Percentiles rank a stretch among this genome's conserved stretches.
Evolutionary conservation across 192 early-diverging fungal species (phyloP).

Genomic region (Lobosporangium transversale): DNA sequence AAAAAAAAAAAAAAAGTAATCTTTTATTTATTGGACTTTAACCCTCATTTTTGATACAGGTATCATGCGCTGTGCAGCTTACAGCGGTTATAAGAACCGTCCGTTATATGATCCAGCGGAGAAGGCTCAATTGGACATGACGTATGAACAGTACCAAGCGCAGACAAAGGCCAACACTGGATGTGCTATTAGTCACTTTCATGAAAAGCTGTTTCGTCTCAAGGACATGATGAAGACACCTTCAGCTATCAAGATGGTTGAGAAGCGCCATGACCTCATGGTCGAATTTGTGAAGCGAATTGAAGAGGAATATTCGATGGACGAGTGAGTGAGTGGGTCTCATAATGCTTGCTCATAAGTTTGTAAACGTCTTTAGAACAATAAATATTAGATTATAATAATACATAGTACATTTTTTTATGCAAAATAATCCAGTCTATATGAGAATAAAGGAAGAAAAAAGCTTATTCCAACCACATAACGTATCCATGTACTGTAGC

Average conservation of each 20-base stretch:
- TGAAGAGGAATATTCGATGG: constrained; percentile 63
- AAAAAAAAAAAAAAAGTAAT: neutral
- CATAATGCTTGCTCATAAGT: no score
- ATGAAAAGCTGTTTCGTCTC: constrained; percentile 74
- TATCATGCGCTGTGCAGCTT: constrained; percentile 75
- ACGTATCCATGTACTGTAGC: constrained; percentile 84
- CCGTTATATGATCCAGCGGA: constrained; percentile 64
- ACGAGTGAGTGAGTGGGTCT: no score
- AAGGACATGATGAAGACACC: constrained; percentile 73
- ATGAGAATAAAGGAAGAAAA: neutral
- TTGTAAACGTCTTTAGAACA: no score
- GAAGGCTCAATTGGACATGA: constrained; percentile 61
- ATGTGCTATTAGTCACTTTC: constrained; percentile 72
- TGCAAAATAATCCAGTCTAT: neutral
- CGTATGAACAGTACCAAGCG: constrained; percentile 67
- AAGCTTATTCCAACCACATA: constrained; percentile 31
- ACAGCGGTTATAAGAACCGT: constrained; percentile 71
- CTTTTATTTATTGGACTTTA: neutral
- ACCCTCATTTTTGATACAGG: constrained; percentile 31
- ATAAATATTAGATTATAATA: neutral
- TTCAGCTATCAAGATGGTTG: constrained; percentile 61
- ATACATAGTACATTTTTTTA: neutral
- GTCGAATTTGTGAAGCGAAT: constrained; percentile 64
- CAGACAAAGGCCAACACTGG: constrained; percentile 60
- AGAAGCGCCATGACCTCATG: constrained; percentile 69